Percentiles rank a stretch among this genome's conserved stretches.
Evolutionary conservation across 2,329 filamentous ascomycete species (phyloP).

Genomic region (Talaromyces rugulosus): DNA sequence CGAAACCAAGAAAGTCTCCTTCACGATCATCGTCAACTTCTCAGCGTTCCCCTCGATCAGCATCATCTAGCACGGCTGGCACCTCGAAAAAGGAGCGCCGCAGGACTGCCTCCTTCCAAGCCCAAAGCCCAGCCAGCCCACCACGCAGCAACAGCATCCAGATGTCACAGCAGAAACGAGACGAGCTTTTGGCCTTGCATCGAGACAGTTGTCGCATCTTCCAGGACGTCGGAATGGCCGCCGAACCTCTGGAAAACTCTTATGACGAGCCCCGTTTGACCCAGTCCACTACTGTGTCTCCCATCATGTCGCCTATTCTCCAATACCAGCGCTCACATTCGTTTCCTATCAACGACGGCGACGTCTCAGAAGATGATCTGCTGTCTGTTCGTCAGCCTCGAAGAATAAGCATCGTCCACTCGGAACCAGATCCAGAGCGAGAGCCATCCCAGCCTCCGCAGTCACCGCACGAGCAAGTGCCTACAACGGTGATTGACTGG

Average conservation of each 20-base stretch:
- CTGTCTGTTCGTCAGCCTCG: not conserved
- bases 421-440: not conserved
- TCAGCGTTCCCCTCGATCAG: conserved; percentile 26
- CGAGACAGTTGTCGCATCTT: conserved; percentile 40
- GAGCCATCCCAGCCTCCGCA: not conserved
- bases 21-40: conserved; percentile 30
- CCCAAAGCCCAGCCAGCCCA: conserved; percentile 21
- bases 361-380: conserved; percentile 12
- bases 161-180: conserved; percentile 22
- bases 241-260: not conserved
- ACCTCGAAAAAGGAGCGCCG: conserved; percentile 22
- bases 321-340: conserved; percentile 9
- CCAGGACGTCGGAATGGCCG: conserved; percentile 17
- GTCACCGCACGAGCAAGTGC: conserved; percentile 19
- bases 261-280: not conserved
- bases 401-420: conserved; percentile 3
- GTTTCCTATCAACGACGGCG: conserved; percentile 2
- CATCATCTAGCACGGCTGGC: conserved; percentile 28
- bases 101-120: conserved; percentile 22
- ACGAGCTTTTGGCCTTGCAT: conserved; percentile 34
- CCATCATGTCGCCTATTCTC: conserved; percentile 3
- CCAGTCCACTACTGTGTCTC: not conserved
- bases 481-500: conserved; percentile 44
- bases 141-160: conserved; percentile 17
- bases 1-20: conserved; percentile 19